Evolutionary conservation across 495 filamentous ascomycete species (phyloP).

Genomic region (Hyaloscypha finlandica): DNA sequence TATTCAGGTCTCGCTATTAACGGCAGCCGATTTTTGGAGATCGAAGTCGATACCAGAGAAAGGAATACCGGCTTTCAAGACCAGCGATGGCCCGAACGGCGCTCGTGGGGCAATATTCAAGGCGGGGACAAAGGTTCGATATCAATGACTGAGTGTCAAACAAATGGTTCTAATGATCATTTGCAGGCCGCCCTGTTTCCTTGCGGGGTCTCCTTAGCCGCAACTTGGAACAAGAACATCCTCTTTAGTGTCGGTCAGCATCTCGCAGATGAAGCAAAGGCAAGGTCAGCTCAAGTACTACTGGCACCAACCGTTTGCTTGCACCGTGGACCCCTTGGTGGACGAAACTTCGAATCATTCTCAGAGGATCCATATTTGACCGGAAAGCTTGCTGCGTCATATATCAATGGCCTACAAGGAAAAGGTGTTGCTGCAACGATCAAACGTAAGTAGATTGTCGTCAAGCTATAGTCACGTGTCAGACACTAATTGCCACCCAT

Average conservation of each 20-base stretch:
- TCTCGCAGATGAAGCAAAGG: slow-evolving; percentile 70
- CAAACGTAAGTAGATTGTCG: slow-evolving; percentile 56
- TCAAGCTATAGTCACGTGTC: slow-evolving; percentile 8
- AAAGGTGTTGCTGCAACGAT: slow-evolving; percentile 75
- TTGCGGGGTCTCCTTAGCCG: slow-evolving; percentile 73
- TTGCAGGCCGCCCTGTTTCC: slow-evolving; percentile 71
- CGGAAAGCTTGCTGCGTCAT: slow-evolving; percentile 71
- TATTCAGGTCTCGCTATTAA: slow-evolving; percentile 56
- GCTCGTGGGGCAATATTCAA: slow-evolving; percentile 71
- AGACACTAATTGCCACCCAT: slow-evolving; percentile 30
- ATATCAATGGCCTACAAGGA: slow-evolving; percentile 73
- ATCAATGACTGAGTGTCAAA: slow-evolving; percentile 37
- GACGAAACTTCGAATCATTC: slow-evolving; percentile 85
- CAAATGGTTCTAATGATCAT: slow-evolving; percentile 16
- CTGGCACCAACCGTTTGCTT: slow-evolving; percentile 83
- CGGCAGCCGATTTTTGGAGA: slow-evolving; percentile 78
- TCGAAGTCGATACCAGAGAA: slow-evolving; percentile 67
- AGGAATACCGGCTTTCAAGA: slow-evolving; percentile 70
- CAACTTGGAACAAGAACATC: slow-evolving; percentile 76
- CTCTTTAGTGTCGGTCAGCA: slow-evolving; percentile 68
- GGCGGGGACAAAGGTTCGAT: slow-evolving; percentile 59
- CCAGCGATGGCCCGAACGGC: slow-evolving; percentile 79
- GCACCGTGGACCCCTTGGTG: slow-evolving; percentile 79
- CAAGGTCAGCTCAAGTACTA: slow-evolving; percentile 72
- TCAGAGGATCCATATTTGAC: slow-evolving; percentile 82